Base-by-base conservation (phyloP, 2,329 filamentous ascomycete genomes). In the Chaetomium strumarium region DNA sequence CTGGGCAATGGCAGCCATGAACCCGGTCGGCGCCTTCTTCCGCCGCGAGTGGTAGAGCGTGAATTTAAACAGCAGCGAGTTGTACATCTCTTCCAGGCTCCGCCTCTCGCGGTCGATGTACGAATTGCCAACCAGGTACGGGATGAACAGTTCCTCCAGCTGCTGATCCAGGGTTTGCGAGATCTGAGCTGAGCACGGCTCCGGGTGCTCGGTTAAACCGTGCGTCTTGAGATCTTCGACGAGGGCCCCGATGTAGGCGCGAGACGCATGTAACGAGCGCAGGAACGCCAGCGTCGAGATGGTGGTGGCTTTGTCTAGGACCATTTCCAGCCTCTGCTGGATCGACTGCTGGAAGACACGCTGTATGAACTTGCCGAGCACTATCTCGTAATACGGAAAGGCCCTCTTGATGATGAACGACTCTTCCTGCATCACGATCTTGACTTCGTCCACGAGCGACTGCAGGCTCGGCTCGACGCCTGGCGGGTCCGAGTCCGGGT, bases 281-380 rank as follows among this genome's bases (percentile, higher is more conserved):
- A 99, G 72, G 66, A 96, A 99, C 1, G 93, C 91, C 30, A 99
- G 74, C 0, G 90, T 91, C 0, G 95, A 99, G 14, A 97, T 84
- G 5, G 87, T 88, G 59, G 89, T 87, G 14, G 93, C 93, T 71
- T 97, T 97, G 62, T 96, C 91, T 44, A 99, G 75, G 3, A 99
- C 91, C 82, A 95, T 88, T 67, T 99, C 93, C 10, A 99, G 77
- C 13, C 92, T 82, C 68, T 97, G 92, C 70, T 99, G 95, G 57
- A 99, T 91, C 1, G 92, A 97, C 69, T 99, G 93, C 66, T 99
- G 93, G 65, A 99, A 99, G 11, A 99, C 86, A 60, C 93, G 81
- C 69, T 99, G 93, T 47, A 99, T 79, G 63, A 99, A 99, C 62
- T 92, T 92, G 58, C 85, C 85, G 46, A 99, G 74, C 1, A 99